Evolutionary conservation across 1,139 yeast genomes (phyloP).

Genomic region (Candida sp.): DNA sequence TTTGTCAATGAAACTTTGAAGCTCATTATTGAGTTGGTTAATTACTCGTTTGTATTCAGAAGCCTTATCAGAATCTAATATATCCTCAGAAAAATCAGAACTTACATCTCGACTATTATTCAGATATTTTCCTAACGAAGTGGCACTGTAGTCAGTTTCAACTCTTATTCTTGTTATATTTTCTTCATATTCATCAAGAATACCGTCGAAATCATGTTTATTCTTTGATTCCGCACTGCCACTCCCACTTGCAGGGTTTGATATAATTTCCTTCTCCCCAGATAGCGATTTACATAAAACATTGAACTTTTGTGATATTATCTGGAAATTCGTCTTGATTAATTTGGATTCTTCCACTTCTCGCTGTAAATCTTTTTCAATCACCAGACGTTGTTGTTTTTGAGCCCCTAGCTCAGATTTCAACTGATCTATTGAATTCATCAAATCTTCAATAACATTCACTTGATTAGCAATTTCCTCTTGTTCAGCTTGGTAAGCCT

Average conservation of each 20-base stretch:
- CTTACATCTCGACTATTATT: not conserved
- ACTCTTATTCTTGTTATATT: not conserved
- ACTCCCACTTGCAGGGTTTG: slow-evolving; percentile 11
- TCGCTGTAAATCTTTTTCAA: slow-evolving; percentile 19
- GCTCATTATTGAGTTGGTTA: slow-evolving; percentile 9
- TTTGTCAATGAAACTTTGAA: slow-evolving; percentile 17
- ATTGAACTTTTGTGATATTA: slow-evolving; percentile 17
- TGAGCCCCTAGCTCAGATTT: slow-evolving; percentile 20
- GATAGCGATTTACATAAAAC: slow-evolving; percentile 12
- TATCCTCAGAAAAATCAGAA: slow-evolving; percentile 1
- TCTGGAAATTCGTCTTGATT: slow-evolving; percentile 16
- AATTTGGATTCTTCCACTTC: slow-evolving; percentile 22
- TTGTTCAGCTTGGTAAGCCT: not conserved
- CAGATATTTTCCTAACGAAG: not conserved
- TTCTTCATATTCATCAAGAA: slow-evolving; percentile 19
- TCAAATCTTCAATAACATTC: slow-evolving; percentile 15
- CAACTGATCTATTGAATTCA: slow-evolving; percentile 17
- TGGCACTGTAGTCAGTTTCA: not conserved
- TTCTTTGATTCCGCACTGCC: slow-evolving; percentile 24
- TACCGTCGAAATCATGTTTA: slow-evolving; percentile 28
- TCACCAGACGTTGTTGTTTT: slow-evolving; percentile 16
- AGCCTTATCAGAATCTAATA: slow-evolving; percentile 7
- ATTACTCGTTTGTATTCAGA: not conserved
- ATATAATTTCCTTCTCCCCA: not conserved
- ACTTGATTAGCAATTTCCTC: slow-evolving; percentile 14